Conservation (phyloP, 1,284 basidiomycete genomes). For the Peniophora sp. region DNA sequence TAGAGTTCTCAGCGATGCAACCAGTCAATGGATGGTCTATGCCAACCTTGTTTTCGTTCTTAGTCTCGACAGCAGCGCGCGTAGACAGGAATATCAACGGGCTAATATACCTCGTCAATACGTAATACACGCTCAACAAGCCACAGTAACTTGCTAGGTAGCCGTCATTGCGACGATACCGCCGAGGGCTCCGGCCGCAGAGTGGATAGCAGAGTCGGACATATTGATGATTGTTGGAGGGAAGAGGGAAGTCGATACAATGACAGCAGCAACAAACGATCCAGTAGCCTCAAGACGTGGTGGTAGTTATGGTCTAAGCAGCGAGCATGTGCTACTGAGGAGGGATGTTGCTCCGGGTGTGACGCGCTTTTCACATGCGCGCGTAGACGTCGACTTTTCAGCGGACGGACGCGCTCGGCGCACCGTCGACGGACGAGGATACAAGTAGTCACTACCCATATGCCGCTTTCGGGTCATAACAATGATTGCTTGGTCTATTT, state of each 20-base stretch:
- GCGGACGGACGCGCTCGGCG: too few relatives aligned
- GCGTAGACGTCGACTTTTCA: too few relatives aligned
- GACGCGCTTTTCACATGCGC: too few relatives aligned
- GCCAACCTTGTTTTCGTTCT: conserved; percentile 63
- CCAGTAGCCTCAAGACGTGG: too few relatives aligned
- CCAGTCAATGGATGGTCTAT: conserved; percentile 1
- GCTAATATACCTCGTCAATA: conserved; percentile 31
- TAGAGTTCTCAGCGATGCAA: neutral
- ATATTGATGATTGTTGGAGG: conserved; percentile 36
- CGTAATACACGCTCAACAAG: conserved; percentile 2
- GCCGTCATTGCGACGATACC: conserved; percentile 86
- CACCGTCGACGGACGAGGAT: too few relatives aligned
- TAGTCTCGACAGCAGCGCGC: conserved; percentile 86
- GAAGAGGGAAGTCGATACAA: neutral
- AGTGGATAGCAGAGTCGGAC: conserved; percentile 80
- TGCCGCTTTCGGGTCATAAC: too few relatives aligned
- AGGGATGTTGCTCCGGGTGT: too few relatives aligned
- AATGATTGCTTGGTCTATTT: too few relatives aligned
- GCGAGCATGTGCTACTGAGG: too few relatives aligned
- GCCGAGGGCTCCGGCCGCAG: conserved; percentile 84
- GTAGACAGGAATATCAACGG: conserved; percentile 92
- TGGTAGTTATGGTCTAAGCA: too few relatives aligned
- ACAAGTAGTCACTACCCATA: too few relatives aligned
- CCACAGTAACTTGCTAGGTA: conserved; percentile 57
- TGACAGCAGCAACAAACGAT: neutral